Percentiles rank a stretch among this genome's conserved stretches.
Conservation (phyloP, 208 protist species). For the Crithidia acanthocephali region DNA sequence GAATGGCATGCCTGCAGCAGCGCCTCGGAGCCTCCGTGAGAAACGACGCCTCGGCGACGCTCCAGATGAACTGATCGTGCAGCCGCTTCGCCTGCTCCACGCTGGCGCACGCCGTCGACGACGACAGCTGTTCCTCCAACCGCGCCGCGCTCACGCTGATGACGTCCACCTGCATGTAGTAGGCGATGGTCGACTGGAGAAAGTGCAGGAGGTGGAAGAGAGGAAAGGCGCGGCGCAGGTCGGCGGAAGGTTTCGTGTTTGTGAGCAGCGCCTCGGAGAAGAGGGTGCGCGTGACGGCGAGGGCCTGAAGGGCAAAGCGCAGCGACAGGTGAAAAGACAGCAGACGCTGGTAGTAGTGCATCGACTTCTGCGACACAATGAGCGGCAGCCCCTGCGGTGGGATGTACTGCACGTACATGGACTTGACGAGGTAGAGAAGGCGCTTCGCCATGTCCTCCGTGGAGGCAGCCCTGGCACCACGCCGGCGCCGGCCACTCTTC, state of each 20-base stretch:
- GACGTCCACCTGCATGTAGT: conserved; percentile 87
- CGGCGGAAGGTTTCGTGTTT: conserved; percentile 58
- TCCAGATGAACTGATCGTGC: conserved; percentile 83
- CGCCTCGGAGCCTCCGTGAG: conserved; percentile 57
- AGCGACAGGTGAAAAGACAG: conserved; percentile 70
- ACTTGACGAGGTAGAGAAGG: conserved; percentile 48
- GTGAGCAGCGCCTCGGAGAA: conserved; percentile 68
- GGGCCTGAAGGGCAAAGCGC: conserved; percentile 65
- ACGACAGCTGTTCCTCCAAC: conserved; percentile 40
- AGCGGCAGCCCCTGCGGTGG: conserved; percentile 56
- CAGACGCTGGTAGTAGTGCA: conserved; percentile 80
- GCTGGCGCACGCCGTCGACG: conserved; percentile 49
- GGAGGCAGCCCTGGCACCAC: conserved; percentile 25
- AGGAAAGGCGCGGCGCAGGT: conserved; percentile 65
- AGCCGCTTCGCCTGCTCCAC: conserved; percentile 76
- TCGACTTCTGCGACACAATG: conserved; percentile 67
- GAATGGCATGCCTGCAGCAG: conserved; percentile 56
- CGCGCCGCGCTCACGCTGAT: conserved; percentile 49
- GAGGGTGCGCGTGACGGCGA: conserved; percentile 53
- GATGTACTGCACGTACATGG: conserved; percentile 53
- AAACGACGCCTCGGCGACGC: conserved; percentile 71
- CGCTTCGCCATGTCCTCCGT: conserved; percentile 62
- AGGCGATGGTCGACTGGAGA: conserved; percentile 57
- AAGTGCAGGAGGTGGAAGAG: conserved; percentile 76
- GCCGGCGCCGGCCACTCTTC: neutral